Evolutionary conservation across 148 eudicot genomes (phyloP).

Genomic region (Agrostemma githago): DNA sequence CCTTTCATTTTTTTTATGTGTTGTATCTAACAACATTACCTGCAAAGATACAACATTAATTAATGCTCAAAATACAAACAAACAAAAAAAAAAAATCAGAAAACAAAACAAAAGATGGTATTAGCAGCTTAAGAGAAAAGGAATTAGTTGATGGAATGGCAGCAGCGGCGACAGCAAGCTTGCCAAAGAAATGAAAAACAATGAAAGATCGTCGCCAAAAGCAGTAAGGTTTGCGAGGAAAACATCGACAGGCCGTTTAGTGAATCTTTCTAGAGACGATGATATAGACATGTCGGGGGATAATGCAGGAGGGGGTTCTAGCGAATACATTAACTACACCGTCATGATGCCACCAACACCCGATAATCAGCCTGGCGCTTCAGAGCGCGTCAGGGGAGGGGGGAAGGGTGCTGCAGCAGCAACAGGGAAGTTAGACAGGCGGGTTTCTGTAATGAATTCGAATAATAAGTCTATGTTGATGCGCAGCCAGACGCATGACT

Average conservation of each 20-base stretch:
- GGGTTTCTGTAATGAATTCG: conserved; percentile 51
- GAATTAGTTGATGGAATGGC: conserved; percentile 21
- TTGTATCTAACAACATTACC: not conserved
- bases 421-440: conserved; percentile 44
- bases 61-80: not conserved
- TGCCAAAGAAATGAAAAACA: conserved; percentile 21
- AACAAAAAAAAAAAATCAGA: not conserved
- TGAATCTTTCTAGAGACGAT: conserved; percentile 48
- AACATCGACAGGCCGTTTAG: conserved; percentile 55
- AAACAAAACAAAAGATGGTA: not conserved
- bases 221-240: conserved; percentile 44
- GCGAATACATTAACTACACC: conserved; percentile 52
- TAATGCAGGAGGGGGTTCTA: conserved; percentile 28
- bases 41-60: not conserved
- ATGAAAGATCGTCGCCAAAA: conserved; percentile 36
- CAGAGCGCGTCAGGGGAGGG: conserved; percentile 19
- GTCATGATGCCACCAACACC: conserved; percentile 88
- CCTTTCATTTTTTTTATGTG: not conserved
- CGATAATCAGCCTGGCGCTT: conserved; percentile 55
- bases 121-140: not conserved
- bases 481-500: conserved; percentile 76
- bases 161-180: conserved; percentile 14
- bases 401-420: not conserved
- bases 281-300: conserved; percentile 41
- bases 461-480: conserved; percentile 68